Conservation (phyloP, 257 asterid genomes). For the Salvia miltiorrhiza region DNA sequence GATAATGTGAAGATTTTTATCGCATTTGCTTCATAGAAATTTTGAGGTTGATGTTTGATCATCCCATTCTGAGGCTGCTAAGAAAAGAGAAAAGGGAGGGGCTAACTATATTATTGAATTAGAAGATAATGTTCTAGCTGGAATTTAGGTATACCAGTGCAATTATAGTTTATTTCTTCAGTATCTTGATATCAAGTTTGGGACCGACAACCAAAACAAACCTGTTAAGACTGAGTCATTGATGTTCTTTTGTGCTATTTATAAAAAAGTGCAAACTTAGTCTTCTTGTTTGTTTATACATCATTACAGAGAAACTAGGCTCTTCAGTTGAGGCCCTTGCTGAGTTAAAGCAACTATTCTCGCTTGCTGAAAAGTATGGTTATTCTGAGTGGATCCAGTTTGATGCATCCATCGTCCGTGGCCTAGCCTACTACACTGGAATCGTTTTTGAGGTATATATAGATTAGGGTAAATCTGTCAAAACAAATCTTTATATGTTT, state of each 20-base stretch:
- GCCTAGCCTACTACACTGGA: constrained; percentile 95
- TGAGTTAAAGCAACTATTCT: constrained; percentile 76
- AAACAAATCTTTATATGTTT: background rate
- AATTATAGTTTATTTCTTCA: background rate
- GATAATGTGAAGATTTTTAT: constrained; percentile 11
- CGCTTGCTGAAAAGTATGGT: constrained; percentile 82
- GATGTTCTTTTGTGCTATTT: background rate
- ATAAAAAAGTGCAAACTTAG: background rate
- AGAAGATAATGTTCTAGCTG: background rate
- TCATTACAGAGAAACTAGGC: constrained; percentile 72
- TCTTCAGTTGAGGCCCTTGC: constrained; percentile 69
- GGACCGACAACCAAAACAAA: background rate
- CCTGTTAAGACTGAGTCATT: background rate
- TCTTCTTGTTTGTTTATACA: constrained; percentile 11
- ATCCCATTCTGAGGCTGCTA: background rate
- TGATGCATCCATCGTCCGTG: constrained; percentile 97
- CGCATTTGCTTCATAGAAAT: background rate
- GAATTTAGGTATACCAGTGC: background rate
- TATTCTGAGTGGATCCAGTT: constrained; percentile 95
- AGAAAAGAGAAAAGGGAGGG: background rate
- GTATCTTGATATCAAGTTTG: background rate
- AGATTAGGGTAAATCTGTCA: background rate
- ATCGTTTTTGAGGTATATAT: constrained; percentile 81
- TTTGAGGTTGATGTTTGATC: background rate
- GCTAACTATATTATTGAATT: background rate